Percentiles rank a stretch among this genome's conserved stretches.
Conservation (phyloP, 352 stramenopile species). For the Pilasporangium apinafurcum region DNA sequence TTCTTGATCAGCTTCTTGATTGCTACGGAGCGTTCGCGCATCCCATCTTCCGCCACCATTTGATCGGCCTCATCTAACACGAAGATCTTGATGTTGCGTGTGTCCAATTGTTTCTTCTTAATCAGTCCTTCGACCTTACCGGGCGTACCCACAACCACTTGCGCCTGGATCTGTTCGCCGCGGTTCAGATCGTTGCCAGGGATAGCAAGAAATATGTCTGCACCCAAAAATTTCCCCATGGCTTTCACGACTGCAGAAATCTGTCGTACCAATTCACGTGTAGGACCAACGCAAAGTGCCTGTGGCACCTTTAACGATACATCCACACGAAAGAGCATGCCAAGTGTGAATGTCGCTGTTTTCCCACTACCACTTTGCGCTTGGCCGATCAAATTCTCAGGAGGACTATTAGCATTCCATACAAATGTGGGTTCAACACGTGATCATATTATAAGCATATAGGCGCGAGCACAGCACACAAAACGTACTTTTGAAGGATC, state of each 20-base stretch:
- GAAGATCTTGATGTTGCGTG: conserved; percentile 92
- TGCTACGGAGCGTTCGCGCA: conserved; percentile 68
- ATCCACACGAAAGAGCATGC: conserved; percentile 92
- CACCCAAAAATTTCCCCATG: conserved; percentile 85
- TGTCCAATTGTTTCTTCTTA: conserved; percentile 89
- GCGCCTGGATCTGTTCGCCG: conserved; percentile 75
- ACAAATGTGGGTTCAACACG: conserved; percentile 2
- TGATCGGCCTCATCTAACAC: conserved; percentile 97
- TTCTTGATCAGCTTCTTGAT: conserved; percentile 83
- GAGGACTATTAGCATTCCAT: conserved; percentile 43
- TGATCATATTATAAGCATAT: too few relatives aligned
- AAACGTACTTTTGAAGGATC: conserved; percentile 61
- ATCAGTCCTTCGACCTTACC: conserved; percentile 94
- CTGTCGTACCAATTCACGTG: conserved; percentile 94
- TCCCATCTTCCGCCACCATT: conserved; percentile 92
- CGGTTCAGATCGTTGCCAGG: conserved; percentile 53
- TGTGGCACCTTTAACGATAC: conserved; percentile 57
- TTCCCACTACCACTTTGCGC: conserved; percentile 96
- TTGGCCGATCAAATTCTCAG: conserved; percentile 90
- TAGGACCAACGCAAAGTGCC: conserved; percentile 92
- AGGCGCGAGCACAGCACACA: neutral
- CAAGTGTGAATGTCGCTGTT: conserved; percentile 95
- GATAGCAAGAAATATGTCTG: conserved; percentile 88
- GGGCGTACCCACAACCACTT: conserved; percentile 96
- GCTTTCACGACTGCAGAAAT: conserved; percentile 93